A percentile compares a stretch with the other conserved stretches of the same genome.
Conservation (phyloP, 176 grass and related monocot genomes). For the Poa annua region DNA sequence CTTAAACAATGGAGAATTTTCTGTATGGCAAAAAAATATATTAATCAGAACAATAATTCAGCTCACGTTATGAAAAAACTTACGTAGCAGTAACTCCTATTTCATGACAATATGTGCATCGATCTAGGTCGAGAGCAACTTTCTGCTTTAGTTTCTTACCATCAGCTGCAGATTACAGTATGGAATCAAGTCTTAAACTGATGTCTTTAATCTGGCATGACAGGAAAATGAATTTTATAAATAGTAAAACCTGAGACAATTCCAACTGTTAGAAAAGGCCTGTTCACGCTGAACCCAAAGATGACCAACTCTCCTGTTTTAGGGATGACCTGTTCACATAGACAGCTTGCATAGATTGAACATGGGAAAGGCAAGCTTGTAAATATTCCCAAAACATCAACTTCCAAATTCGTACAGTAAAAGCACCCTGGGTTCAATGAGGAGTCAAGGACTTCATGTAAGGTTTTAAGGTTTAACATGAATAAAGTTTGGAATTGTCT, state of each 20-base stretch:
- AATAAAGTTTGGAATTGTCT: background rate
- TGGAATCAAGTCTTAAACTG: background rate
- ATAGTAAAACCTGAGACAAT: conserved; percentile 34
- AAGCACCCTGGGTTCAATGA: background rate
- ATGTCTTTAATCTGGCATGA: too few species aligned
- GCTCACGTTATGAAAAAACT: conserved; percentile 10
- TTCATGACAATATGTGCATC: conserved; percentile 39
- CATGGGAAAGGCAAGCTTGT: background rate
- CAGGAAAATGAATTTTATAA: background rate
- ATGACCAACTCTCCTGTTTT: conserved; percentile 46
- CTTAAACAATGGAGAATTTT: background rate
- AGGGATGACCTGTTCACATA: conserved; percentile 15
- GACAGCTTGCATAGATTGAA: background rate
- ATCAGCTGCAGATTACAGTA: conserved; percentile 8
- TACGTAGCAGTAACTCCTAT: conserved; percentile 40
- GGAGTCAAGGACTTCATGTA: background rate
- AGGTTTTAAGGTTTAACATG: background rate
- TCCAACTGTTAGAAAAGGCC: conserved; percentile 37
- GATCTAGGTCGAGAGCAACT: conserved; percentile 21
- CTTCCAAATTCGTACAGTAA: background rate
- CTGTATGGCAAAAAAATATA: background rate
- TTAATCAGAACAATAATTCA: background rate
- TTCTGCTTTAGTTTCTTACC: conserved; percentile 34
- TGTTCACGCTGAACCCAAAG: background rate
- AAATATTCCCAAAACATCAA: background rate